These are phyloP conservation scores for Plasmodium gaboni DNA, from an alignment of 169 alveolate species.

Conservation along the genomic window DNA sequence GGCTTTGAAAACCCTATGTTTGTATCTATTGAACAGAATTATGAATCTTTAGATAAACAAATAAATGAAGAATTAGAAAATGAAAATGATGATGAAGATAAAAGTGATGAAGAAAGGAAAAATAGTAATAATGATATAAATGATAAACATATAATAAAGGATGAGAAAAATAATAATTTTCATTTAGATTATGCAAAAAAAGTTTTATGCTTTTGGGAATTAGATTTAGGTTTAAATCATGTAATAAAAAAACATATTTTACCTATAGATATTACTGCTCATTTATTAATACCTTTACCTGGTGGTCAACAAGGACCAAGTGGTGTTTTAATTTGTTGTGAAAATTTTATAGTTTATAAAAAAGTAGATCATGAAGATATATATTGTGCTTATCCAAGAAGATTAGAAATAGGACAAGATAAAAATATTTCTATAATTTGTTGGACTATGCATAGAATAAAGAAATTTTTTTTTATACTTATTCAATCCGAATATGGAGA, in stretches of 20 bases:
- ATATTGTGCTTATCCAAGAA: conserved; percentile 94
- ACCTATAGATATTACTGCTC: conserved; percentile 91
- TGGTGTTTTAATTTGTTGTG: conserved; percentile 98
- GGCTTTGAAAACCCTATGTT: conserved; percentile 97
- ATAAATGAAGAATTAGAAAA: conserved; percentile 75
- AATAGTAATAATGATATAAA: conserved; percentile 22
- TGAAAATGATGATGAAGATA: conserved; percentile 42
- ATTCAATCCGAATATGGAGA: conserved; percentile 97
- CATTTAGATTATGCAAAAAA: conserved; percentile 90
- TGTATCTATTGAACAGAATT: conserved; percentile 96
- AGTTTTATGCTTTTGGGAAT: conserved; percentile 95
- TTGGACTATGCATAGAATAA: conserved; percentile 93
- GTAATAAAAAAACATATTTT: conserved; percentile 94
- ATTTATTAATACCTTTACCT: conserved; percentile 94
- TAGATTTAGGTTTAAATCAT: conserved; percentile 99
- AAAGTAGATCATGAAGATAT: conserved; percentile 94
- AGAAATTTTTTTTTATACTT: conserved; percentile 94
- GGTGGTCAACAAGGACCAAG: conserved; percentile 98
- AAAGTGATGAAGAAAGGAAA: background rate
- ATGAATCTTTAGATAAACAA: conserved; percentile 91
- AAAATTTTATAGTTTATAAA: conserved; percentile 94
- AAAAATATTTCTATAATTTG: conserved; percentile 91
- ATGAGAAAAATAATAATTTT: background rate
- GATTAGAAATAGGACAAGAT: conserved; percentile 93
- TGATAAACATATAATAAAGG: conserved; percentile 90